Percentiles rank a stretch among this genome's conserved stretches.
phyloP scores from a whole-genome alignment of 257 asterid species.

The Solanum bukasovii region DNA sequence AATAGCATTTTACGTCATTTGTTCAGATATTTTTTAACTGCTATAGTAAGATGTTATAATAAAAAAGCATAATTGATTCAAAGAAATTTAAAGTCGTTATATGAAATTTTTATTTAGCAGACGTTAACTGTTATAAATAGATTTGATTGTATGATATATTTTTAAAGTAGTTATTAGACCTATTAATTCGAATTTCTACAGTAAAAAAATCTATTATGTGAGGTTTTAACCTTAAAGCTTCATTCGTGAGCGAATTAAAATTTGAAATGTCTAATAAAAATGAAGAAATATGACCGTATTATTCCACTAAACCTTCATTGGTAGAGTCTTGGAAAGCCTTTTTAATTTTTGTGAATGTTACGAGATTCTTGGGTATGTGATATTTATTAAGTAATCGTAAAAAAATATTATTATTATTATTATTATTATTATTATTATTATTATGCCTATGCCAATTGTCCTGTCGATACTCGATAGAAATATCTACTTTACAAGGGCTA shows the following conservation, averaged over 20 bases:
- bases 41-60: background rate
- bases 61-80: background rate
- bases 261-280: background rate
- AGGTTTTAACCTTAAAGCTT: background rate
- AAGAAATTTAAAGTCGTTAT: background rate
- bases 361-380: background rate
- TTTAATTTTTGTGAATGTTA: background rate
- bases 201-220: background rate
- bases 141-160: background rate
- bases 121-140: background rate
- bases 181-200: background rate
- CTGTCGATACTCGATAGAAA: too few relatives aligned
- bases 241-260: background rate
- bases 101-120: background rate
- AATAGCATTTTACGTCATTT: background rate
- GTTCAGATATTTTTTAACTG: background rate
- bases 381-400: background rate
- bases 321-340: background rate
- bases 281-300: background rate
- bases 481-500: too few relatives aligned
- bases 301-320: background rate
- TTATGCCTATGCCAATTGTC: too few relatives aligned
- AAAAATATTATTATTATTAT: too few relatives aligned
- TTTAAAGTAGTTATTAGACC: fast-evolving
- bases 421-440: background rate